phyloP scores from a whole-genome alignment of 2,329 filamentous ascomycete genomes.

The Epichloe scottii region DNA sequence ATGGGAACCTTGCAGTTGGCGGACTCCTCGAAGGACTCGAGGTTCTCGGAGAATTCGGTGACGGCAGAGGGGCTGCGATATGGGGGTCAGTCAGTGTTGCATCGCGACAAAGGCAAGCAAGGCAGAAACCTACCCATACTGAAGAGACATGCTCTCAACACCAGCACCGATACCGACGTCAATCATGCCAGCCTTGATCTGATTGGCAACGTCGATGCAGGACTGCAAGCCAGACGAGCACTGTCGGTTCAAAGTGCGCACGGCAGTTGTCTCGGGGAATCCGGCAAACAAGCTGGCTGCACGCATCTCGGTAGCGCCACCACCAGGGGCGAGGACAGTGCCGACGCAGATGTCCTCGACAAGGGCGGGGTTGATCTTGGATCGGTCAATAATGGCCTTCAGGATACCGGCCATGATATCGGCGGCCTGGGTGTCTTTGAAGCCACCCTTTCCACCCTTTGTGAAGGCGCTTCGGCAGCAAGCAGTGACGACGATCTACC shows the following conservation, averaged over 20 bases:
- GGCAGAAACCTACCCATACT: constrained; percentile 60
- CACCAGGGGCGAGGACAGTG: constrained; percentile 80
- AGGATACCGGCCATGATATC: constrained; percentile 80
- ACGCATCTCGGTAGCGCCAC: constrained; percentile 92
- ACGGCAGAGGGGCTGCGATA: constrained; percentile 62
- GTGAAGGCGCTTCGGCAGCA: constrained; percentile 86
- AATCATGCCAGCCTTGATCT: constrained; percentile 84
- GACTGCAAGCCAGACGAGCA: constrained; percentile 90
- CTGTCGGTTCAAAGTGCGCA: constrained; percentile 83
- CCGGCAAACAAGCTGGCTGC: constrained; percentile 83
- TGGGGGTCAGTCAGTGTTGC: not conserved
- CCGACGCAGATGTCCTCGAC: constrained; percentile 93
- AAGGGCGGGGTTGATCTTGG: constrained; percentile 72
- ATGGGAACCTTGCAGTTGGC: constrained; percentile 97
- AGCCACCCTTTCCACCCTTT: constrained; percentile 82
- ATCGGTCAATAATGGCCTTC: constrained; percentile 69
- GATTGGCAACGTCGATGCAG: constrained; percentile 87
- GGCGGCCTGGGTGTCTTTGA: constrained; percentile 85
- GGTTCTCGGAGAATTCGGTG: constrained; percentile 79
- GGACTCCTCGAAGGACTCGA: constrained; percentile 68
- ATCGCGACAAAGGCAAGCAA: not conserved
- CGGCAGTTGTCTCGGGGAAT: constrained; percentile 74
- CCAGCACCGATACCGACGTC: constrained; percentile 89
- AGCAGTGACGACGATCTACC: constrained; percentile 78
- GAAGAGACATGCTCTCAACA: constrained; percentile 88